Evolutionary conservation across 257 asterid species (phyloP).

Genomic region (Catharanthus roseus): DNA sequence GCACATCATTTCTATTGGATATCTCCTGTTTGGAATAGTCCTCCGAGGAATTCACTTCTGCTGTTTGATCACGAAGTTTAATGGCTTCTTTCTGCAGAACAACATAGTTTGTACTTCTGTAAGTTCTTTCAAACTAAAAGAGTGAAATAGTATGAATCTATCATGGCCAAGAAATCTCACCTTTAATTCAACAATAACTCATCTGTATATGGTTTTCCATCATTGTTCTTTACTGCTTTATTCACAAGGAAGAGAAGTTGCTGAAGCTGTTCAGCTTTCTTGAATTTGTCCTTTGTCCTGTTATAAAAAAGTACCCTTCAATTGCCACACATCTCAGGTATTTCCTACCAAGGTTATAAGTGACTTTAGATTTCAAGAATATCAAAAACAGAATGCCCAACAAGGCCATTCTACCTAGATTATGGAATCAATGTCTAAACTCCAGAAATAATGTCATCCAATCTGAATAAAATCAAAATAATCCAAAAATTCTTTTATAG

Average conservation of each 20-base stretch:
- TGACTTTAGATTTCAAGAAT: background rate
- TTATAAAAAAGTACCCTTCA: constrained; percentile 68
- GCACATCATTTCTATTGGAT: too few species aligned
- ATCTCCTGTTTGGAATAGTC: constrained; percentile 52
- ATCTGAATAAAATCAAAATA: too few species aligned
- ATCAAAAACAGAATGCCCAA: background rate
- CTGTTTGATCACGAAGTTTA: constrained; percentile 41
- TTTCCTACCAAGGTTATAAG: constrained; percentile 31
- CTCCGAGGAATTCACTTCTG: constrained; percentile 35
- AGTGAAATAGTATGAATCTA: background rate
- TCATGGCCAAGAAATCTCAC: constrained; percentile 12
- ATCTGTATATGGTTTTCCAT: constrained; percentile 55
- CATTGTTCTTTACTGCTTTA: constrained; percentile 40
- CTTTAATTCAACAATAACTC: constrained; percentile 45
- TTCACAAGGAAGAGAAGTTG: constrained; percentile 50
- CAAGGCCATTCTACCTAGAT: background rate
- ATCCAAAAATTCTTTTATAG: too few species aligned
- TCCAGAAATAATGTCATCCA: background rate
- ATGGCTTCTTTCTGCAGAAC: constrained; percentile 39
- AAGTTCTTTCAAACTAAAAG: background rate
- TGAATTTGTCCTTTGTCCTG: constrained; percentile 37
- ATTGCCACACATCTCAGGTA: constrained; percentile 52
- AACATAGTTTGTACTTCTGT: background rate
- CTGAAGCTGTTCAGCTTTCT: constrained; percentile 36
- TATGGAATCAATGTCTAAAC: too few species aligned